These are phyloP conservation scores for Candida boleticola DNA, from an alignment of 805 yeast species.

Conservation along the genomic window DNA sequence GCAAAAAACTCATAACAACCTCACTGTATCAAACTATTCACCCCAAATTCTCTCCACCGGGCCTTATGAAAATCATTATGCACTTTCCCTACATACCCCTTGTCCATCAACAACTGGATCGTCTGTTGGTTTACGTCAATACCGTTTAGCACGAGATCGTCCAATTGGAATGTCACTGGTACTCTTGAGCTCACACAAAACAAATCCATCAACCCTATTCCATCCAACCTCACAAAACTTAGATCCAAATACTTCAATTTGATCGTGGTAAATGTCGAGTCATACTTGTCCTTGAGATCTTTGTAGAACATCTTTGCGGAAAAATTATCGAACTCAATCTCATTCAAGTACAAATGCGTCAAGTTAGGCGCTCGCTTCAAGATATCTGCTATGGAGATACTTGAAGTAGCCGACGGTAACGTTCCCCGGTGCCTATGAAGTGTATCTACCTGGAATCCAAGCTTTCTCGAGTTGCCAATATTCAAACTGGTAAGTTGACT, in stretches of 20 bases:
- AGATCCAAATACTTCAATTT: constrained; percentile 29
- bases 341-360: constrained; percentile 25
- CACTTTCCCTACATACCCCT: constrained; percentile 17
- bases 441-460: constrained; percentile 24
- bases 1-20: too few relatives aligned
- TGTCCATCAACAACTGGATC: constrained; percentile 15
- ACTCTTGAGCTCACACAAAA: constrained; percentile 15
- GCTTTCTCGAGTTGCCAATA: constrained; percentile 33
- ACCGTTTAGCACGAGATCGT: constrained; percentile 31
- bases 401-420: neutral
- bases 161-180: constrained; percentile 12
- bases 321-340: constrained; percentile 34
- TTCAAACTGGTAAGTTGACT: constrained; percentile 29
- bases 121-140: constrained; percentile 30
- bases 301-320: constrained; percentile 27
- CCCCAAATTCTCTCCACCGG: constrained; percentile 36
- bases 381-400: constrained; percentile 16
- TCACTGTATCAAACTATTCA: constrained; percentile 23
- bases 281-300: constrained; percentile 21
- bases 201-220: constrained; percentile 36
- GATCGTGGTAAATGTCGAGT: constrained; percentile 7
- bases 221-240: constrained; percentile 37
- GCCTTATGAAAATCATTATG: constrained; percentile 22
- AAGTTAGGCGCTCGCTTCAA: constrained; percentile 19
- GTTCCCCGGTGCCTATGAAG: constrained; percentile 12